Evolutionary conservation across 2,329 filamentous ascomycete species (phyloP), one percentile per base, ranked within the genome.

Genomic region (Ramichloridium luteum): DNA sequence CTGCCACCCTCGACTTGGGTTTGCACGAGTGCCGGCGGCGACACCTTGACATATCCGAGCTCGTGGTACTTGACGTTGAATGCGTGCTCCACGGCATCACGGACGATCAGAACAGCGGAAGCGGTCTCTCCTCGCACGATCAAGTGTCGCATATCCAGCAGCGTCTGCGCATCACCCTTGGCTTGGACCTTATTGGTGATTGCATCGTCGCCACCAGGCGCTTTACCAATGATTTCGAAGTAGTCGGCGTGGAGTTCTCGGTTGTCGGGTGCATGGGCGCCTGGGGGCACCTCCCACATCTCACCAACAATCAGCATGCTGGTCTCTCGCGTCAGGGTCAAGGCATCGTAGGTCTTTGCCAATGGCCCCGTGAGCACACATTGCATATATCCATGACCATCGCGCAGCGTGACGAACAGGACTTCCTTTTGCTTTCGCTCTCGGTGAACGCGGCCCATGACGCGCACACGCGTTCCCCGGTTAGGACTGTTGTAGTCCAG

Each of bases 1-100:
- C 81, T 74, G 35, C 86, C 86, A 44, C 86, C 86, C 62, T 96
- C 86, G 53, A 93, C 82, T 62, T 94, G 80, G 12, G 88, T 96
- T 65, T 92, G 90, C 38, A 93, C 90, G 58, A 93, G 77, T 17
- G 84, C 84, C 2, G 86, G 86, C 9, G 86, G 86, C 29, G 77
- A 80, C 42, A 93, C 85, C 62, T 93, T 86, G 50, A 78, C 70
- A 57, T 88, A 70, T 41, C 75, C 70, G 47, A 78, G 62, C 55
- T 90, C 80, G 51, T 80, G 74, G 65, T 84, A 93, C 22, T 75
- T 70, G 51, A 74, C 68, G 56, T 77, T 70, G 65, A 94, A 94
- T 9, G 85, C 82, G 44, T 71, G 73, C 56, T 93, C 76, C 32
- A 88, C 74, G 14, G 78, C 74, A 36, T 82, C 79, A 39, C 86